Conservation (phyloP, 2,329 filamentous ascomycete genomes). For the Fusarium sp. region DNA sequence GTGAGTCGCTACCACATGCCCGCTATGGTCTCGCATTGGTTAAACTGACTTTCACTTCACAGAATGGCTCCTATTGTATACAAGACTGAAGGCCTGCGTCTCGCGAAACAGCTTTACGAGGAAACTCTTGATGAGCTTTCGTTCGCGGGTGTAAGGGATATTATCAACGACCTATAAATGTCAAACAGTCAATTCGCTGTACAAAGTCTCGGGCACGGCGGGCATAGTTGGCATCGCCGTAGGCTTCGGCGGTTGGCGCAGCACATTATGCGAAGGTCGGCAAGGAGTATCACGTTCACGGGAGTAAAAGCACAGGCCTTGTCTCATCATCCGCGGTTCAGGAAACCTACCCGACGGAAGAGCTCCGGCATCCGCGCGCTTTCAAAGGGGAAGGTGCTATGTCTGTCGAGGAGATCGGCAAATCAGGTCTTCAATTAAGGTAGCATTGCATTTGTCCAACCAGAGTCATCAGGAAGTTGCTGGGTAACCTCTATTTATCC, state of each 20-base stretch:
- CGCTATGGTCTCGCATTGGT: background rate
- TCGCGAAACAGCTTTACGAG: background rate
- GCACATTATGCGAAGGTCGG: background rate
- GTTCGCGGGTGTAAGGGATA: background rate
- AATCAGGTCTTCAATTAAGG: background rate
- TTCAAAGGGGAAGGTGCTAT: background rate
- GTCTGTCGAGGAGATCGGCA: background rate
- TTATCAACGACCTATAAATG: background rate
- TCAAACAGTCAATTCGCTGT: too few species aligned
- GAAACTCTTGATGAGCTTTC: background rate
- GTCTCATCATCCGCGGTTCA: too few species aligned
- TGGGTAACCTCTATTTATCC: background rate
- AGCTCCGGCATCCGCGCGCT: background rate
- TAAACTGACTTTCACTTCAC: background rate
- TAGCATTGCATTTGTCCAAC: background rate
- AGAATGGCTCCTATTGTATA: background rate
- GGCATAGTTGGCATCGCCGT: background rate
- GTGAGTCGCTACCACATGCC: background rate
- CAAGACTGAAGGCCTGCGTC: background rate
- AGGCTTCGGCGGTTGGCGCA: background rate
- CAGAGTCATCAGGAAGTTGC: background rate
- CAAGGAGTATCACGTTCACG: background rate
- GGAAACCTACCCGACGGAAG: background rate
- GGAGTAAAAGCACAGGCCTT: too few species aligned
- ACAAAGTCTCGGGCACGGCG: background rate